Conservation (phyloP, 768 basidiomycete species). For the Phallus indusiatus region DNA sequence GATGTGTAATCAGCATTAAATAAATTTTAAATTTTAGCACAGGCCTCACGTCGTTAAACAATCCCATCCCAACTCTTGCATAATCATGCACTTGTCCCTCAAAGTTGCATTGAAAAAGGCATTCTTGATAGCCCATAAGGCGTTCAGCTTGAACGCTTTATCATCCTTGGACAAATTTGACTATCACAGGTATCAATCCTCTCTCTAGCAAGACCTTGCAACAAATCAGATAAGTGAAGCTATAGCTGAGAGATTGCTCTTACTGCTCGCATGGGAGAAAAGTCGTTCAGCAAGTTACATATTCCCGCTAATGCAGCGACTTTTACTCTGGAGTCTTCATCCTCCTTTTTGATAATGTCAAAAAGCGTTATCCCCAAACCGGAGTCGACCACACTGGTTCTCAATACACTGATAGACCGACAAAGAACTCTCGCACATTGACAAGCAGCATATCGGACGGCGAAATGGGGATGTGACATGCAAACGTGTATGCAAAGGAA, state of each 20-base stretch:
- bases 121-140: conserved; percentile 86
- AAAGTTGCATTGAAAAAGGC: conserved; percentile 53
- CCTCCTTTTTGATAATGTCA: conserved; percentile 41
- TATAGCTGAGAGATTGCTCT: conserved; percentile 19
- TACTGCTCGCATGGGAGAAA: conserved; percentile 70
- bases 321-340: conserved; percentile 62
- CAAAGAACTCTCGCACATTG: conserved; percentile 77
- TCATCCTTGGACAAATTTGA: conserved; percentile 48
- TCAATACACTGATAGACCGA: conserved; percentile 66
- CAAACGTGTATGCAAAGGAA: conserved; percentile 44
- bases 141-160: conserved; percentile 50
- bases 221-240: conserved; percentile 1
- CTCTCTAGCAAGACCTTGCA: conserved; percentile 54
- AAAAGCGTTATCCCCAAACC: conserved; percentile 69
- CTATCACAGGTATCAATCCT: conserved; percentile 56
- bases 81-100: conserved; percentile 56
- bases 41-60: conserved; percentile 43
- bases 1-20: background rate
- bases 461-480: conserved; percentile 53
- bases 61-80: conserved; percentile 60
- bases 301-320: conserved; percentile 64
- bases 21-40: background rate
- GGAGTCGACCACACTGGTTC: conserved; percentile 79
- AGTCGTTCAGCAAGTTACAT: conserved; percentile 81
- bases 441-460: conserved; percentile 79